Evolutionary conservation across 2,329 filamentous ascomycete species (phyloP).

Genomic region (Chrysoporthe deuterocubensis): DNA sequence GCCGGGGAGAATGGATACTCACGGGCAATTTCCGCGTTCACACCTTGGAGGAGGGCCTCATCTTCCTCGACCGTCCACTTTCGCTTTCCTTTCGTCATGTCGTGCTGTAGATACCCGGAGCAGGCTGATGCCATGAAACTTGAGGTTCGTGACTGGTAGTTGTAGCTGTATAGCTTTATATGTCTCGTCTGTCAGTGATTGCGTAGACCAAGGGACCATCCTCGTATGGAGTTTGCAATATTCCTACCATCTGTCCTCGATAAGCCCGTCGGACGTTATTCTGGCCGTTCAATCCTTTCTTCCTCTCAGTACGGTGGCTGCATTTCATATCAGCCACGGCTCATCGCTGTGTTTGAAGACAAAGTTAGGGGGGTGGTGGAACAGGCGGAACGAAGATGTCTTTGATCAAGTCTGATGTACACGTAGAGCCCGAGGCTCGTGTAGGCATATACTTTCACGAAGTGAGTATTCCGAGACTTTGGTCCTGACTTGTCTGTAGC

Average conservation of each 20-base stretch:
- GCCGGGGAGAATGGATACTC: neutral
- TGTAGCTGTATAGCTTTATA: neutral
- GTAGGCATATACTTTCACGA: neutral
- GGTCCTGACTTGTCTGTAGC: neutral
- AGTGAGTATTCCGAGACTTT: too few relatives aligned
- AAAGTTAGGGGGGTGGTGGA: neutral
- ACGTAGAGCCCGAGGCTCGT: neutral
- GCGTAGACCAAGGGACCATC: neutral
- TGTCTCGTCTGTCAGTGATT: neutral
- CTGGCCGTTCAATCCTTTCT: neutral
- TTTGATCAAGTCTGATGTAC: neutral
- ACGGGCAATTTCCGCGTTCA: slow-evolving; percentile 10
- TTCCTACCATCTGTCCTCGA: neutral
- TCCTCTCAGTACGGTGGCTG: neutral
- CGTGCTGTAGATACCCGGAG: neutral
- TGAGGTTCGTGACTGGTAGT: neutral
- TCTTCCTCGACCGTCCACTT: slow-evolving; percentile 13
- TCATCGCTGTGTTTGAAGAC: neutral
- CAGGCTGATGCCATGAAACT: neutral
- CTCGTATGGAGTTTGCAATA: neutral
- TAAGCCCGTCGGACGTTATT: neutral
- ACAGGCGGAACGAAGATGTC: neutral
- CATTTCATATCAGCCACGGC: slow-evolving; percentile 1
- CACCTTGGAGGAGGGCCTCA: slow-evolving; percentile 8
- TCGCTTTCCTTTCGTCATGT: slow-evolving; percentile 5